A percentile compares a stretch with the other conserved stretches of the same genome.
Conservation (phyloP, 257 asterid genomes). For the Handroanthus guayacan region DNA sequence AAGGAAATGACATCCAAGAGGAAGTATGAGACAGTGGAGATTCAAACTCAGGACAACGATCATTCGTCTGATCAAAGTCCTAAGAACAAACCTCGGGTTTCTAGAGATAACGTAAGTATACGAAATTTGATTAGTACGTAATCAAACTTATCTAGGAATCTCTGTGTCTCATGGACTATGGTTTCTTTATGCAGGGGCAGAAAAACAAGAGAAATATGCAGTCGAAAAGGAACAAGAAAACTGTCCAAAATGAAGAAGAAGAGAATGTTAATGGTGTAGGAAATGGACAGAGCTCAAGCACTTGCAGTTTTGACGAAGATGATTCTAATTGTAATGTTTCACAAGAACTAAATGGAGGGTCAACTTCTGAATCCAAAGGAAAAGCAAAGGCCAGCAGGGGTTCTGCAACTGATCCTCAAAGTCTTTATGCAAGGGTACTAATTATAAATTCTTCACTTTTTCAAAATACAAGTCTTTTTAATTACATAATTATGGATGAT, state of each 20-base stretch:
- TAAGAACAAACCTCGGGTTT: conserved; percentile 56
- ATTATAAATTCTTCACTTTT: too few relatives aligned
- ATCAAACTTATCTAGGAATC: neutral
- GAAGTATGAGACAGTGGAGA: conserved; percentile 40
- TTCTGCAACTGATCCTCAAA: conserved; percentile 88
- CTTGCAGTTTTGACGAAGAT: conserved; percentile 57
- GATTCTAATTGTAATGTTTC: conserved; percentile 49
- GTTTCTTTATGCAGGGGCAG: conserved; percentile 43
- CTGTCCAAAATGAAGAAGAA: conserved; percentile 42
- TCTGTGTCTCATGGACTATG: conserved; percentile 27
- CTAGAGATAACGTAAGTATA: conserved; percentile 62
- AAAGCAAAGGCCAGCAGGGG: conserved; percentile 70
- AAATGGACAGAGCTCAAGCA: conserved; percentile 52
- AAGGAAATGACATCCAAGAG: conserved; percentile 47
- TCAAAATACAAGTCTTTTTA: neutral
- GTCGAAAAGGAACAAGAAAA: conserved; percentile 58
- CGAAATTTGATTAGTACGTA: neutral
- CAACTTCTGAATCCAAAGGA: too few relatives aligned
- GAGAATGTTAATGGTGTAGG: conserved; percentile 39
- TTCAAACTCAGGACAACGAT: neutral
- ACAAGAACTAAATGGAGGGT: conserved; percentile 49
- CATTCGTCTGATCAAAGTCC: conserved; percentile 37
- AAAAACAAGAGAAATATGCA: conserved; percentile 40
- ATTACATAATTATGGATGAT: too few relatives aligned
- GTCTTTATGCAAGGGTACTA: conserved; percentile 90